Base-by-base conservation (phyloP, 2,329 filamentous ascomycete species). In the Cladophialophora immunda region DNA sequence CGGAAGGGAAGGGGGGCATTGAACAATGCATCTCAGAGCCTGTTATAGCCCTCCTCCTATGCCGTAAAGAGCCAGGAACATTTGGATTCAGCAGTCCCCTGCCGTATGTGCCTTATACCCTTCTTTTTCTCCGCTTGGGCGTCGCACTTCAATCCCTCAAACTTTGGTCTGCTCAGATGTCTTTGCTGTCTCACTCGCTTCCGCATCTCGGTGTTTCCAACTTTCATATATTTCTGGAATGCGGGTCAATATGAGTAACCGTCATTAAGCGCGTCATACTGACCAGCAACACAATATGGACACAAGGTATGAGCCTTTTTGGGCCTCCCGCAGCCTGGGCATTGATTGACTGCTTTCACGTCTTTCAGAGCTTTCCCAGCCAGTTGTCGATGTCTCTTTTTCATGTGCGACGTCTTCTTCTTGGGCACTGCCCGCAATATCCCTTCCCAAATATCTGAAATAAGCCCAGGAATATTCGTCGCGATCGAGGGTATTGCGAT, bases 351-450 rank as follows among this genome's bases (percentile, higher is more conserved):
- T 62, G 88, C 87, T 70, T 91, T 95, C 65, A 97, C 89, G 77
- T 99, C 95, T 82, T 97, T 92, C 73, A 99, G 81, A 53, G 90
- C 94, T 82, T 99, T 99, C 76, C 95, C 95, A 27, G 94, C 94
- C 90, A 98, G 91, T 77, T 97, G 93, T 75, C 96, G 89, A 77
- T 93, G 90, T 73, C 95, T 87, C 85, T 93, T 97, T 84, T 95
- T 97, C 84, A 92, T 92, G 80, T 99, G 93, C 50, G 94, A 97
- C 36, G 93, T 96, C 87, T 98, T 99, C 84, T 97, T 98, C 86
- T 99, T 99, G 4, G 95, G 95, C 17, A 98, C 95, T 1, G 95
- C 95, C 72, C 90, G 90, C 72, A 99, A 85, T 54, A 99, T 87
- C 5, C 92, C 93, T 73, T 97, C 94, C 94, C 94, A 98, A 75